These are phyloP conservation scores for Nakazawaea laoshanensis DNA, from an alignment of 805 yeast species.

Conservation along the genomic window DNA sequence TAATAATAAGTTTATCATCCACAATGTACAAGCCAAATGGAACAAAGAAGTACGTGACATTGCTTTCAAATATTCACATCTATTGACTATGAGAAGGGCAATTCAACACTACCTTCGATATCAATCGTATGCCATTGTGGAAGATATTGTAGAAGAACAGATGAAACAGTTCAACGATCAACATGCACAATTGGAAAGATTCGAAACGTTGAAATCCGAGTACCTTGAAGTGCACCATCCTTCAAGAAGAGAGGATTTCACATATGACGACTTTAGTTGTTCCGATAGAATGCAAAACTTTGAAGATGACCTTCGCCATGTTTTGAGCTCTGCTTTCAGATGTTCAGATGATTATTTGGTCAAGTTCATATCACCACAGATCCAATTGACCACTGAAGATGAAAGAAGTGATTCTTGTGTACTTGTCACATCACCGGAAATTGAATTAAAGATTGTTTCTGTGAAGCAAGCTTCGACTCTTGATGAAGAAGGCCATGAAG, in stretches of 20 bases:
- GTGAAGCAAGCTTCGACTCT: slow-evolving; percentile 36
- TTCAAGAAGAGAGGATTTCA: slow-evolving; percentile 5
- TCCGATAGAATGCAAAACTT: slow-evolving; percentile 35
- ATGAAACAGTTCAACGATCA: slow-evolving; percentile 1
- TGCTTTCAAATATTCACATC: slow-evolving; percentile 49
- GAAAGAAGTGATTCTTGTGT: slow-evolving; percentile 46
- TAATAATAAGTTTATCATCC: slow-evolving; percentile 64
- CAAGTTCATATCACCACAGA: slow-evolving; percentile 72
- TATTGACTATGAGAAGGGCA: slow-evolving; percentile 35
- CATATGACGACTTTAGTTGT: slow-evolving; percentile 10
- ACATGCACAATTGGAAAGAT: slow-evolving; percentile 1
- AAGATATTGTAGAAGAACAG: slow-evolving; percentile 36
- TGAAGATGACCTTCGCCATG: slow-evolving; percentile 39
- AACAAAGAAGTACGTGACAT: slow-evolving; percentile 59
- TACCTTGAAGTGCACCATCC: slow-evolving; percentile 15
- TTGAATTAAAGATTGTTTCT: slow-evolving; percentile 62
- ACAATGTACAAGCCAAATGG: slow-evolving; percentile 74
- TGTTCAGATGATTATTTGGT: slow-evolving; percentile 51
- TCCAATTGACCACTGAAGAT: slow-evolving; percentile 53
- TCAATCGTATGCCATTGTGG: slow-evolving; percentile 40
- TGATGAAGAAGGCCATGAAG: slow-evolving; percentile 24
- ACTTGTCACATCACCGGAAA: slow-evolving; percentile 63
- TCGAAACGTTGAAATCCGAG: slow-evolving; percentile 11
- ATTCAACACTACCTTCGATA: slow-evolving; percentile 33
- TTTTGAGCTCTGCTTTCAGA: slow-evolving; percentile 27